Evolutionary conservation across 163 green algal species (phyloP), one percentile per base, ranked within the genome.

Genomic region (Trebouxia gelatinosa): DNA sequence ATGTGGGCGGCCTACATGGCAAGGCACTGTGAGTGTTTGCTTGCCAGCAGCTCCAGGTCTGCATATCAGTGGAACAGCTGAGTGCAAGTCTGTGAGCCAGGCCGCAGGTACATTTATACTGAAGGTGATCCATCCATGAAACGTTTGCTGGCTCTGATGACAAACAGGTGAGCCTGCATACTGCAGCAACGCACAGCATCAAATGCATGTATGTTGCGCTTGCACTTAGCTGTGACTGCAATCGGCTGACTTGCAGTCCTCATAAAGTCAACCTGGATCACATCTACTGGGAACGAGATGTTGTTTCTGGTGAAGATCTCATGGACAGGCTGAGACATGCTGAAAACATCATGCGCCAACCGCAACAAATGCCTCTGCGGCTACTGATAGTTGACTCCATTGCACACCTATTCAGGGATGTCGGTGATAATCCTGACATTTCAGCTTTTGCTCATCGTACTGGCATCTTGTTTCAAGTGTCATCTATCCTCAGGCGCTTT

Each of bases 341-440:
- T 35, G 43, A 68, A 5, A 19, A 16, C 17, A 79, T 88, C 32
- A 72, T 88, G 40, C 71, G 78, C 50, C 34, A 65, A 6, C 72
- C 38, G 6, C 51, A 40, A 4, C 61, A 66, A 23, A 26, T 37
- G 29, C 78, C 66, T 6, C 70, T 96, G 51, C 84, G 86, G 6
- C 40, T 95, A 38, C 38, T 96, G 16, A 84, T 96, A 17, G 83
- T 96, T 34, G 91, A 96, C 80, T 96, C 91, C 1, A 78, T 96
- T n/a, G 92, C 89, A 5, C 71, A 84, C 50, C 40, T 94, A 13
- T 78, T 68, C 37, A 81, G 90, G 0, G 89, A 94, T 34, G 46
- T 84, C 13, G 80, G 75, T 19, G 79, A 81, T 38, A 57, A 78
- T 21, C 66, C 72, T 31, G 84, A 78, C 50, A 54, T n/a, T 40